A percentile compares a stretch with the other conserved stretches of the same genome.
These are phyloP conservation scores for Umbelopsis vinacea DNA, from an alignment of 192 early-diverging fungal genomes.

Conservation along the genomic window DNA sequence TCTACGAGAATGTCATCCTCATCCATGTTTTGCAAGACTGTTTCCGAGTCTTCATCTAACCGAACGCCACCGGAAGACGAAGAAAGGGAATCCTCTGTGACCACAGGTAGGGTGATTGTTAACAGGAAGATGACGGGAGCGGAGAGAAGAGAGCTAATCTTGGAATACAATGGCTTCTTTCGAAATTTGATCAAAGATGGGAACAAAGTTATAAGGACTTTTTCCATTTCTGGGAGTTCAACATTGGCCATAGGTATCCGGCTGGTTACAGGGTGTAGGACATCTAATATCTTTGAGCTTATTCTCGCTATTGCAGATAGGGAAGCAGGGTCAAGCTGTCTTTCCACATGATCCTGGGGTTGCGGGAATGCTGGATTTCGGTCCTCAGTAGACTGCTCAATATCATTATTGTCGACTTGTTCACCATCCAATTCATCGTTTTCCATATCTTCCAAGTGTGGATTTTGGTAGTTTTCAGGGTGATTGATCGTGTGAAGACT, in stretches of 20 bases:
- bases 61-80: slow-evolving; percentile 26
- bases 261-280: not conserved
- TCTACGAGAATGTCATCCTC: slow-evolving; percentile 23
- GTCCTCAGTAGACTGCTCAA: not conserved
- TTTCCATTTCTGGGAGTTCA: slow-evolving; percentile 26
- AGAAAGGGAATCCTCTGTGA: slow-evolving; percentile 48
- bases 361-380: not conserved
- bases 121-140: slow-evolving; percentile 59
- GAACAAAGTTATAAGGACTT: slow-evolving; percentile 47
- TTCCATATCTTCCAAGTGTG: not conserved
- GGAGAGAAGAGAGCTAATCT: slow-evolving; percentile 53
- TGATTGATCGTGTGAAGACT: slow-evolving; percentile 10
- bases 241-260: not conserved
- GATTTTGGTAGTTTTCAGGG: not conserved
- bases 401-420: not conserved
- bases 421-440: not conserved
- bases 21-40: slow-evolving; percentile 22
- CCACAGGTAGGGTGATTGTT: slow-evolving; percentile 66
- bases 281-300: not conserved
- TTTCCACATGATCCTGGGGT: slow-evolving; percentile 8
- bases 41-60: slow-evolving; percentile 33
- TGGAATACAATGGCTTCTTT: slow-evolving; percentile 49
- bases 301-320: not conserved
- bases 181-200: slow-evolving; percentile 61
- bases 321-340: slow-evolving; percentile 3